These are phyloP conservation scores for Pseudopithomyces chartarum DNA, from an alignment of 2,329 filamentous ascomycete species.

Conservation along the genomic window DNA sequence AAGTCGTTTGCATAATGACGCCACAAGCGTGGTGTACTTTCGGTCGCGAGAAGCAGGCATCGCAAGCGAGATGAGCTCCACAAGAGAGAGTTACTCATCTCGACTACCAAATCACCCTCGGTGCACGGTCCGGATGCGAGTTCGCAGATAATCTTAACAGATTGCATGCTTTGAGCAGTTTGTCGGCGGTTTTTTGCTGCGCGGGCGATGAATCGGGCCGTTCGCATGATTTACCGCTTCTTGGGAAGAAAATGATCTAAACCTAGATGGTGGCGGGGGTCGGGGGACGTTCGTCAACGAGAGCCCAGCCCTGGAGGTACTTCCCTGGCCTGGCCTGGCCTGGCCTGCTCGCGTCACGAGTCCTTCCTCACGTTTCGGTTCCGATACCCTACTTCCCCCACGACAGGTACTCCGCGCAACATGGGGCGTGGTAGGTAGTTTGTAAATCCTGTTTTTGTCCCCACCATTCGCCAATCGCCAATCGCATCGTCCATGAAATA, in stretches of 20 bases:
- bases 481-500: no score
- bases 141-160: constrained; percentile 40
- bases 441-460: constrained; percentile 14
- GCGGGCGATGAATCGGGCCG: constrained; percentile 15
- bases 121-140: constrained; percentile 29
- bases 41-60: constrained; percentile 30
- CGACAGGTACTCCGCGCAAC: constrained; percentile 22
- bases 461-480: background rate
- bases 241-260: constrained; percentile 10
- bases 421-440: constrained; percentile 27
- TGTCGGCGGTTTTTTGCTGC: constrained; percentile 17
- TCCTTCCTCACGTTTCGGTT: constrained; percentile 18
- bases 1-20: constrained; percentile 16
- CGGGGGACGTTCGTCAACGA: constrained; percentile 12
- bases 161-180: constrained; percentile 35
- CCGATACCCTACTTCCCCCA: constrained; percentile 16
- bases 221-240: constrained; percentile 13
- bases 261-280: background rate
- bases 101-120: constrained; percentile 24
- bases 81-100: constrained; percentile 33
- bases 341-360: no score
- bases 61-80: constrained; percentile 47
- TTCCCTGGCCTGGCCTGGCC: constrained; percentile 15
- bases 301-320: constrained; percentile 16
- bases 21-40: constrained; percentile 24